Evolutionary conservation across 805 yeast genomes (phyloP).

Genomic region (Alloascoidea hylecoeti): DNA sequence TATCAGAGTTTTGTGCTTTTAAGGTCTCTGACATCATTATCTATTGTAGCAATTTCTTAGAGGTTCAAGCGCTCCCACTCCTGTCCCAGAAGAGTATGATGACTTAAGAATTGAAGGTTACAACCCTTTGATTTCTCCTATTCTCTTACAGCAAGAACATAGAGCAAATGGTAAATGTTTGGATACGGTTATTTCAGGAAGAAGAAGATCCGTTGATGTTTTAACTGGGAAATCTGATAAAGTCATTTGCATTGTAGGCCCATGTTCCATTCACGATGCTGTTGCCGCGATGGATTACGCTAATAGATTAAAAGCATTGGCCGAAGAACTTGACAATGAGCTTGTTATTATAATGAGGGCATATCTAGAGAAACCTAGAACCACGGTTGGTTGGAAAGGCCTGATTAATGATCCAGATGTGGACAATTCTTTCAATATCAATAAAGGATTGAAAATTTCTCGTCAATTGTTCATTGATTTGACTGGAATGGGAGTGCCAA

Average conservation of each 20-base stretch:
- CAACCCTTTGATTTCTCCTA: conserved; percentile 92
- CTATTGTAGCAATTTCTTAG: neutral
- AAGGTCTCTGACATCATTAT: neutral
- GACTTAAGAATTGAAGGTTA: conserved; percentile 53
- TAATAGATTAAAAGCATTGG: conserved; percentile 42
- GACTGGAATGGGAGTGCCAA: conserved; percentile 61
- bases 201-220: conserved; percentile 65
- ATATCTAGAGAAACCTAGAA: conserved; percentile 94
- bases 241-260: conserved; percentile 81
- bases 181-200: conserved; percentile 58
- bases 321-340: conserved; percentile 63
- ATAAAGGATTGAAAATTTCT: conserved; percentile 82
- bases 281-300: conserved; percentile 85
- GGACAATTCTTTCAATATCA: conserved; percentile 84
- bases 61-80: conserved; percentile 18
- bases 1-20: neutral
- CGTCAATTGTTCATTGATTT: conserved; percentile 75
- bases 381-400: conserved; percentile 99
- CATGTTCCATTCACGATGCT: conserved; percentile 93
- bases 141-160: conserved; percentile 72
- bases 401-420: conserved; percentile 93
- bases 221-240: conserved; percentile 71
- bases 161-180: conserved; percentile 24
- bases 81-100: conserved; percentile 55
- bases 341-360: conserved; percentile 91